phyloP scores from a whole-genome alignment of 495 filamentous ascomycete genomes.

The Sordaria brevicollis region DNA sequence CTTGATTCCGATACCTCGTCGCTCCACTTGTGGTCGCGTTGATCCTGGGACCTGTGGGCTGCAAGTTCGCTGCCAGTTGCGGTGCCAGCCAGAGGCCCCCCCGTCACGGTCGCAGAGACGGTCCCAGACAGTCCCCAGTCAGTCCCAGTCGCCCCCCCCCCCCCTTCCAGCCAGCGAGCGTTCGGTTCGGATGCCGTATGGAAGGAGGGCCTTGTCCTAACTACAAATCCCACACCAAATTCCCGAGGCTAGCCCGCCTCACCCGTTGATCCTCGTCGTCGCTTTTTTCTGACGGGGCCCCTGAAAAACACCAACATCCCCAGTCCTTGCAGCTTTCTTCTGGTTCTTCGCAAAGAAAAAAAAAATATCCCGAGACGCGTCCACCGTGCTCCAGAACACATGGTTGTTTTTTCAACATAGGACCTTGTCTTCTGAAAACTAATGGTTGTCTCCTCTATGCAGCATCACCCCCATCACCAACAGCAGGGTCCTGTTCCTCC shows the following conservation, averaged over 20 bases:
- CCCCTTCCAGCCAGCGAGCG: slow-evolving; percentile 2
- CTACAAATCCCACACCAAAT: slow-evolving; percentile 30
- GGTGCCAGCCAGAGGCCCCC: background rate
- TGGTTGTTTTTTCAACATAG: slow-evolving; percentile 23
- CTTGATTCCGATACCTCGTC: slow-evolving; percentile 33
- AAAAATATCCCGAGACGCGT: slow-evolving; percentile 36
- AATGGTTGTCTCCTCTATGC: slow-evolving; percentile 45
- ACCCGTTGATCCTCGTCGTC: slow-evolving; percentile 31
- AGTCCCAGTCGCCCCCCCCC: slow-evolving; percentile 13
- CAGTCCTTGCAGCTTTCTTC: slow-evolving; percentile 22
- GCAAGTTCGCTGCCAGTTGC: background rate
- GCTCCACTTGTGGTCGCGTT: slow-evolving; percentile 23
- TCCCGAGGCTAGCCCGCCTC: slow-evolving; percentile 32
- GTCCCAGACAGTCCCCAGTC: background rate
- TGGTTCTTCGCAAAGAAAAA: slow-evolving; percentile 20
- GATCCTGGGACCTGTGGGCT: slow-evolving; percentile 14
- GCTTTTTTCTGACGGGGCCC: slow-evolving; percentile 23
- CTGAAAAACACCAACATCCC: slow-evolving; percentile 17
- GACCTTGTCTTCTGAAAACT: slow-evolving; percentile 28
- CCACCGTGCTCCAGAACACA: slow-evolving; percentile 18
- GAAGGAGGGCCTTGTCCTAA: slow-evolving; percentile 30
- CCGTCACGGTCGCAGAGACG: background rate
- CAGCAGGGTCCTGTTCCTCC: slow-evolving; percentile 45
- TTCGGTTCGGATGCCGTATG: slow-evolving; percentile 19
- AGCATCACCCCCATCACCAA: slow-evolving; percentile 51